Evolutionary conservation across 176 grass and related monocot genomes (phyloP).

Genomic region (Poa annua): DNA sequence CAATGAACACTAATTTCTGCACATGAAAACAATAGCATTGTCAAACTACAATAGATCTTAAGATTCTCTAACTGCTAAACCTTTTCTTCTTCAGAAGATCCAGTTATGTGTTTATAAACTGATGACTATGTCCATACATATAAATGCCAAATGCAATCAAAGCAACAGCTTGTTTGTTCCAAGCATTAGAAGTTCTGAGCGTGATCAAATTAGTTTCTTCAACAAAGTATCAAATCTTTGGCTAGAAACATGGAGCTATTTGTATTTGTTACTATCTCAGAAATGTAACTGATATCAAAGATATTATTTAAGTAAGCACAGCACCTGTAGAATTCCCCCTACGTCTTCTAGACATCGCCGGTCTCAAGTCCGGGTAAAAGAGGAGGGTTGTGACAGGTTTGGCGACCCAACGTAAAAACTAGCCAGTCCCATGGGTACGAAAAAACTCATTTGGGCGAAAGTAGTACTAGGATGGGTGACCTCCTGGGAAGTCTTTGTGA

Average conservation of each 20-base stretch:
- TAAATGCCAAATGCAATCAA: slow-evolving; percentile 6
- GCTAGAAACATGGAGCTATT: neutral
- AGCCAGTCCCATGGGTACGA: too few species aligned
- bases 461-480: too few species aligned
- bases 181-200: neutral
- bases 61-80: neutral
- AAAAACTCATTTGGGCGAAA: too few species aligned
- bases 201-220: neutral
- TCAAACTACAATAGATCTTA: slow-evolving; percentile 35
- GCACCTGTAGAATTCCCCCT: slow-evolving; percentile 53
- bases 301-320: neutral
- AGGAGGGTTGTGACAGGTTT: too few species aligned
- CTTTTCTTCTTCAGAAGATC: slow-evolving; percentile 3
- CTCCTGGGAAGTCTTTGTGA: too few species aligned
- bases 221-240: slow-evolving; percentile 2
- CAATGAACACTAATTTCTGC: slow-evolving; percentile 92
- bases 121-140: slow-evolving; percentile 9
- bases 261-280: slow-evolving; percentile 7
- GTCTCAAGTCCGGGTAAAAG: too few species aligned
- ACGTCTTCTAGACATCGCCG: too few species aligned
- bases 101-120: slow-evolving; percentile 14
- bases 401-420: too few species aligned
- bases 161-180: slow-evolving; percentile 3
- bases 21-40: slow-evolving; percentile 30
- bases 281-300: slow-evolving; percentile 18